phyloP scores from a whole-genome alignment of 2,329 filamentous ascomycete genomes.

The Chrysoporthe deuterocubensis region DNA sequence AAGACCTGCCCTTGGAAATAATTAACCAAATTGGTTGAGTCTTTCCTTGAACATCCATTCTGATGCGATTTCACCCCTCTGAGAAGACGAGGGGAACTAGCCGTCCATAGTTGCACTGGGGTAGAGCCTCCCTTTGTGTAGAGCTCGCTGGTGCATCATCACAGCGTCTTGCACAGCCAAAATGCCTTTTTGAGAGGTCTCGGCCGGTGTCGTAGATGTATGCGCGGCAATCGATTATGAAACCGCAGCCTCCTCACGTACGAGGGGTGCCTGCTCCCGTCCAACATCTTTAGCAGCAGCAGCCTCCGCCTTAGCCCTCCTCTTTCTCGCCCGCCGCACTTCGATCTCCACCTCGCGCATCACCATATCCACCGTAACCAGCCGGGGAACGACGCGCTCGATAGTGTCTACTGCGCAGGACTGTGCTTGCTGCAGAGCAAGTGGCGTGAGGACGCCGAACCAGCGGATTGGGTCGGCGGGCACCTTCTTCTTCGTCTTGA shows the following conservation, averaged over 20 bases:
- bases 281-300: constrained; percentile 26
- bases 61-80: too few species aligned
- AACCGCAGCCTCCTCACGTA: constrained; percentile 12
- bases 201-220: background rate
- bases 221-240: constrained; percentile 7
- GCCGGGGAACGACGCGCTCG: constrained; percentile 58
- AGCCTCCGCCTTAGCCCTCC: constrained; percentile 51
- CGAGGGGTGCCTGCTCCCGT: constrained; percentile 2
- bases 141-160: background rate
- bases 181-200: background rate
- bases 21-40: background rate
- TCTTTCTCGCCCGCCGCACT: constrained; percentile 65
- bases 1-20: too few species aligned
- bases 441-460: constrained; percentile 60
- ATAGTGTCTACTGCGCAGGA: constrained; percentile 58
- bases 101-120: background rate
- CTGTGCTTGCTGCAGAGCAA: constrained; percentile 62
- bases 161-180: too few species aligned
- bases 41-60: too few species aligned
- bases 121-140: background rate
- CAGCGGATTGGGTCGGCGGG: constrained; percentile 59
- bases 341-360: constrained; percentile 71
- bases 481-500: constrained; percentile 29
- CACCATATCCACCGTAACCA: constrained; percentile 61
- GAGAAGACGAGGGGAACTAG: background rate